Conservation (phyloP, 768 basidiomycete species). For the Boletus sensibilis region DNA sequence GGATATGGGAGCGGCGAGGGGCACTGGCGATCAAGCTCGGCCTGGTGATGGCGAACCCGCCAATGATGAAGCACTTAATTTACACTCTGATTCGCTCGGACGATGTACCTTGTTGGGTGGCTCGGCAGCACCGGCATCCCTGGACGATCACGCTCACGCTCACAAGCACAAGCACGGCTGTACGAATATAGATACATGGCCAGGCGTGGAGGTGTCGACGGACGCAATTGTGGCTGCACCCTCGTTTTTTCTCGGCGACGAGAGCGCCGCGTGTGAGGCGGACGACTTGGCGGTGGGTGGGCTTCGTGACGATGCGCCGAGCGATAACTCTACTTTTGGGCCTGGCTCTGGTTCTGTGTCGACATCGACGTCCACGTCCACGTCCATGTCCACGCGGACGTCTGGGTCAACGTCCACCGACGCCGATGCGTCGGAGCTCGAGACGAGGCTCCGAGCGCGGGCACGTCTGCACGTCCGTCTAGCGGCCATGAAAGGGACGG, state of each 20-base stretch:
- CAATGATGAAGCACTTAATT: background rate
- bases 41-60: background rate
- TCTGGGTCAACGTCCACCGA: background rate
- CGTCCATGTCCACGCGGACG: background rate
- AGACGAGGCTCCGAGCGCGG: slow-evolving; percentile 47
- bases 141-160: background rate
- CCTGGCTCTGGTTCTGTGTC: background rate
- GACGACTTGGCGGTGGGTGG: background rate
- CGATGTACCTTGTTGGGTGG: background rate
- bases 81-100: no score
- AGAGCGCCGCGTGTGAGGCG: background rate
- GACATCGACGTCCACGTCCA: background rate
- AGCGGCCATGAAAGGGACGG: slow-evolving; percentile 40
- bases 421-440: slow-evolving; percentile 23
- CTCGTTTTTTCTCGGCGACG: background rate
- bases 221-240: background rate
- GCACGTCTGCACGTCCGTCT: slow-evolving; percentile 49
- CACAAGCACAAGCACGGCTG: background rate
- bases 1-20: background rate
- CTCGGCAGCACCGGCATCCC: background rate
- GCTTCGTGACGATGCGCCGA: background rate
- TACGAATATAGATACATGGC: background rate
- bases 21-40: background rate
- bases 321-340: no score
- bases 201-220: background rate